Percentiles rank a stretch among this genome's conserved stretches.
Conservation (phyloP, 495 filamentous ascomycete species). For the Penicillium parvum region DNA sequence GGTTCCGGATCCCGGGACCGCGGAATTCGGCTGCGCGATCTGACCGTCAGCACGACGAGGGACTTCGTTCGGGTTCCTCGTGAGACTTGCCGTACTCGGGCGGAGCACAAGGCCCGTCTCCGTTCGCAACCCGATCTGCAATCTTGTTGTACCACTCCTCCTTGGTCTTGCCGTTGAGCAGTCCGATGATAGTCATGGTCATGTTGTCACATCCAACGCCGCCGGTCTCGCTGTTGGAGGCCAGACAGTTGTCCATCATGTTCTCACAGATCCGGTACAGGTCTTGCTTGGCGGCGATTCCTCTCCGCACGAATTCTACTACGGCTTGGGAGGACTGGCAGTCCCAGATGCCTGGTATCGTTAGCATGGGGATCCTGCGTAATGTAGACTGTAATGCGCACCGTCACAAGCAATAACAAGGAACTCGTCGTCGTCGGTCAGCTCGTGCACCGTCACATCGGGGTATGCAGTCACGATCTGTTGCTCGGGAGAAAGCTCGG, state of each 20-base stretch:
- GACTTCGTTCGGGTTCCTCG: conserved; percentile 41
- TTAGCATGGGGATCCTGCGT: background rate
- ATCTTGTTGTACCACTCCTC: conserved; percentile 98
- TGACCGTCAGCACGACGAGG: conserved; percentile 46
- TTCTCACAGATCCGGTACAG: conserved; percentile 94
- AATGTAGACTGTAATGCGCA: conserved; percentile 38
- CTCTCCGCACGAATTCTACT: conserved; percentile 91
- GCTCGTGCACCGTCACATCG: conserved; percentile 84
- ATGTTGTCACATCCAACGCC: conserved; percentile 99
- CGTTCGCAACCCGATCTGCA: conserved; percentile 87
- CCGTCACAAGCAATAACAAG: conserved; percentile 96
- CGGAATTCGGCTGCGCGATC: conserved; percentile 82
- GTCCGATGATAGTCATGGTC: conserved; percentile 90
- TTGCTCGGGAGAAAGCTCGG: conserved; percentile 89
- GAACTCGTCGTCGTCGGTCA: conserved; percentile 93
- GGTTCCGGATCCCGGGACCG: conserved; percentile 74
- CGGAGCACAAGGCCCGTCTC: conserved; percentile 97
- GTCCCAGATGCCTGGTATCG: conserved; percentile 86
- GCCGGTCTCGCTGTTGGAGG: conserved; percentile 94
- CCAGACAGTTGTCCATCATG: conserved; percentile 99
- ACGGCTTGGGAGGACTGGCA: conserved; percentile 98
- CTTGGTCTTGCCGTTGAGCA: conserved; percentile 86
- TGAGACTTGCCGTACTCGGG: conserved; percentile 95
- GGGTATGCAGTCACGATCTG: conserved; percentile 97
- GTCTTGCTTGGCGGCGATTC: conserved; percentile 92